Base-by-base conservation (phyloP, 2,329 filamentous ascomycete species). In the Camillea tinctor region DNA sequence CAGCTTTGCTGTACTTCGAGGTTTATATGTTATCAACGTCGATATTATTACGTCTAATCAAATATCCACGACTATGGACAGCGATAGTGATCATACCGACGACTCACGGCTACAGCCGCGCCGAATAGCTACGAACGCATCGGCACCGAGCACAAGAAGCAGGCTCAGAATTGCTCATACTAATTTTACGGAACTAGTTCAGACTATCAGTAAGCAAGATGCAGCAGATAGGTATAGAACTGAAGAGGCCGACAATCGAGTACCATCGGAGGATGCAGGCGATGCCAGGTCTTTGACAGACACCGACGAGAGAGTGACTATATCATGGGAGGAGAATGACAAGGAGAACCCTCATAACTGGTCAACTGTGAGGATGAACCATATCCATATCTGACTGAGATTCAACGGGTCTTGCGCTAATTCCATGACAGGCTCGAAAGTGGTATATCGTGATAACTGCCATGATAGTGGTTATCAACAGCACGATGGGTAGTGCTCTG, bases 401-500 rank as follows among this genome's bases (percentile, higher is more conserved):
- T 30, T 24, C 23, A 51, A 52, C 44, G 54, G 50, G 24, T 19
- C 51, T 55, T 24, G 59, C 50, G 11, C 58, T 66, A 44, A 69
- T 48, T 23, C 11, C 19, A 19, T 21, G 19, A n/a, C 63, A 87
- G 81, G 66, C 66, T 54, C 84, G 80, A 66, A 90, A 90, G 69
- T 64, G 74, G 1, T 74, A 77, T 44, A 79, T 90, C 5, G 69
- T 88, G 1, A 68, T 84, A 23, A 79, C 83, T 0, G 81, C 82
- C 1, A 84, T 86, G 74, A 71, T 83, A 63, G 79, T 82, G 56
- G 86, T 90, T 50, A 78, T 89, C 70, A 91, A 91, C 72, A 86
- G 83, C 23, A 90, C 88, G 9, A 84, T 91, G 74, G 84, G 84
- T 1, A 88, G 84, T 50, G 80, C 86, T 0, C 77, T 91, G 4